Evolutionary conservation across 2,329 filamentous ascomycete genomes (phyloP).

Genomic region (Taxawa tesnikishii): DNA sequence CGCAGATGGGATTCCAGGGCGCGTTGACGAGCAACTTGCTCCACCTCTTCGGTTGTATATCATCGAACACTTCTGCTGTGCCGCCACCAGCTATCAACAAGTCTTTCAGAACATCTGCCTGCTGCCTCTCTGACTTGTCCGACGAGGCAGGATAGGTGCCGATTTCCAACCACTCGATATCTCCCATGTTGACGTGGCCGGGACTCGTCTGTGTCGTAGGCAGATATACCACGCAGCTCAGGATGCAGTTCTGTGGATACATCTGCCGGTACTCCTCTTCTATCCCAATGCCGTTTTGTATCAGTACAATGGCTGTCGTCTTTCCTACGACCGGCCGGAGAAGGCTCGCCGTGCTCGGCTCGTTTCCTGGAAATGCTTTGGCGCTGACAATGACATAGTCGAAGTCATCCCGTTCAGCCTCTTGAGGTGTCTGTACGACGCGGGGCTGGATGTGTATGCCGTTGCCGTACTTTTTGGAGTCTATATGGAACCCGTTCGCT

Average conservation of each 20-base stretch:
- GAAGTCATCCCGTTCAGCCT: slow-evolving; percentile 23
- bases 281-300: slow-evolving; percentile 51
- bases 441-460: slow-evolving; percentile 21
- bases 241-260: slow-evolving; percentile 40
- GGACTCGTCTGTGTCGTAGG: slow-evolving; percentile 37
- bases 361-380: slow-evolving; percentile 26
- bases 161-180: slow-evolving; percentile 36
- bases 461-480: slow-evolving; percentile 23
- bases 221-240: slow-evolving; percentile 45
- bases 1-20: slow-evolving; percentile 49
- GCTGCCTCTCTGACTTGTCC: too few species aligned
- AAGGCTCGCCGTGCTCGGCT: slow-evolving; percentile 22
- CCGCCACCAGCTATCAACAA: slow-evolving; percentile 31
- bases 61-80: slow-evolving; percentile 35
- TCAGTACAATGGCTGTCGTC: slow-evolving; percentile 42
- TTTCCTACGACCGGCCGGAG: slow-evolving; percentile 23
- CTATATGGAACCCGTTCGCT: slow-evolving; percentile 27
- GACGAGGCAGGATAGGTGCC: slow-evolving; percentile 19
- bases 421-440: slow-evolving; percentile 21
- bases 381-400: slow-evolving; percentile 36
- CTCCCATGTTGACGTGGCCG: slow-evolving; percentile 34
- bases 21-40: slow-evolving; percentile 50
- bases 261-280: slow-evolving; percentile 39
- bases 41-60: slow-evolving; percentile 48
- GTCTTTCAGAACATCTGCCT: slow-evolving; percentile 22